Evolutionary conservation across 129 eudicot genomes (phyloP).

Genomic region (Heracleum sosnowskyi): DNA sequence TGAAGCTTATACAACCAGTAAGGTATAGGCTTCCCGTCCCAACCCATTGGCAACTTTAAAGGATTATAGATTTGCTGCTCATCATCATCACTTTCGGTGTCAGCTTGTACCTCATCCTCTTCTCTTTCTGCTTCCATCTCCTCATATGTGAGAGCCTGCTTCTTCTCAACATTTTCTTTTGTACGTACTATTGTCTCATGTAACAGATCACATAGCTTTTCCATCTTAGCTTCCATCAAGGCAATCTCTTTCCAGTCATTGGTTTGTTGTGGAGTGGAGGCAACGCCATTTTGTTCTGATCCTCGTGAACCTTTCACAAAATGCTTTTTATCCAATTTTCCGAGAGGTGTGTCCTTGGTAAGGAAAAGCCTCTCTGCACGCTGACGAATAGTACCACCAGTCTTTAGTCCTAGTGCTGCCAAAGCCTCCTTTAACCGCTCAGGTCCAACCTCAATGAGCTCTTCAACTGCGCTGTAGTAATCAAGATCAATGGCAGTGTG

Average conservation of each 20-base stretch:
- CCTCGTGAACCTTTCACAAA: constrained; percentile 62
- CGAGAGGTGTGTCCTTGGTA: constrained; percentile 90
- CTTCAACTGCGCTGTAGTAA: constrained; percentile 70
- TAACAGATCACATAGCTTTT: constrained; percentile 69
- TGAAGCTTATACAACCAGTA: constrained; percentile 98
- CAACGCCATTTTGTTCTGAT: constrained; percentile 50
- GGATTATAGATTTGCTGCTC: constrained; percentile 90
- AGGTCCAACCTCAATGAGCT: constrained; percentile 75
- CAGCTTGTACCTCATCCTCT: constrained; percentile 88
- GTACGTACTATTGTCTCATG: constrained; percentile 82
- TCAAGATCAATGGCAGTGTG: constrained; percentile 62
- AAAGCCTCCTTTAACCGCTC: constrained; percentile 93
- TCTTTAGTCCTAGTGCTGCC: constrained; percentile 81
- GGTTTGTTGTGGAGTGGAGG: constrained; percentile 32
- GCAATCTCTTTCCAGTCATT: constrained; percentile 68
- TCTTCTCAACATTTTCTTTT: constrained; percentile 77
- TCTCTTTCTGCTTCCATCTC: constrained; percentile 89
- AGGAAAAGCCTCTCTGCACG: constrained; percentile 99
- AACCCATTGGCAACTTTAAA: constrained; percentile 93
- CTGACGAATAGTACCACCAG: constrained; percentile 91
- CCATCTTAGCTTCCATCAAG: constrained; percentile 72
- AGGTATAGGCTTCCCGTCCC: constrained; percentile 99
- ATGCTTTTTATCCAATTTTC: constrained; percentile 73
- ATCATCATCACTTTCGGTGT: constrained; percentile 93
- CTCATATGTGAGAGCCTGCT: constrained; percentile 82